Evolutionary conservation across 2,329 filamentous ascomycete species (phyloP), one percentile per base, ranked within the genome.

Genomic region (Tolypocladium pustulatum): DNA sequence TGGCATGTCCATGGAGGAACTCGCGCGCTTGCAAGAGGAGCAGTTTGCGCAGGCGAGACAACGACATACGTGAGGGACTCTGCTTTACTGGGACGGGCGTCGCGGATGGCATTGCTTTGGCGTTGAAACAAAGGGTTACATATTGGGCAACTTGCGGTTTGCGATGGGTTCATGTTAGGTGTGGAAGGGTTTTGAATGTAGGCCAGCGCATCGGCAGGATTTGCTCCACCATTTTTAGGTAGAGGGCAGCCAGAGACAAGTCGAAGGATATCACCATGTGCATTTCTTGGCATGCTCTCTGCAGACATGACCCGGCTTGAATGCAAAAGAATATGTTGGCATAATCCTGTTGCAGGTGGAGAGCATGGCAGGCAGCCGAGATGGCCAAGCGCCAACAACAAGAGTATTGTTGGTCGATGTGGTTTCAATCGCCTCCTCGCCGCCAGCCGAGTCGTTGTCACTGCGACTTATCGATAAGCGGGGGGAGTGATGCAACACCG

Each of bases 1-100:
- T 70, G 93, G 93, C 57, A 82, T 97, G 76, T 89, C 89, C 0
- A 86, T 96, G 70, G 94, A 97, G 66, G 89, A 99, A 73, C 81
- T 99, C 55, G 84, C 94, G 59, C 83, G 87, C 55, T 84, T 96
- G 68, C 94, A 99, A 71, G 88, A 94, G 72, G 91, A 96, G 72
- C 84, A 97, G 65, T 97, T 99, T 74, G 87, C 89, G 51, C 87
- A 85, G 60, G 92, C 91, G 8, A 68, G 73, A 59, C 61, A 74
- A 63, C 71, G 73, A 57, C 73, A 75, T 59, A 63, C 58, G 38
- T 61, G 54, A 61, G 55, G 30, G 54, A 32, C 22, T n/a, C 34
- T 49, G 41, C 32, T 54, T 57, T 51, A 58, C 30, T 56, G 38
- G 56, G 61, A 59, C 20, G 61, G 65, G 67, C 63, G 62, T 67